Conservation (phyloP, 1,284 basidiomycete genomes). For the Testicularia cyperi region DNA sequence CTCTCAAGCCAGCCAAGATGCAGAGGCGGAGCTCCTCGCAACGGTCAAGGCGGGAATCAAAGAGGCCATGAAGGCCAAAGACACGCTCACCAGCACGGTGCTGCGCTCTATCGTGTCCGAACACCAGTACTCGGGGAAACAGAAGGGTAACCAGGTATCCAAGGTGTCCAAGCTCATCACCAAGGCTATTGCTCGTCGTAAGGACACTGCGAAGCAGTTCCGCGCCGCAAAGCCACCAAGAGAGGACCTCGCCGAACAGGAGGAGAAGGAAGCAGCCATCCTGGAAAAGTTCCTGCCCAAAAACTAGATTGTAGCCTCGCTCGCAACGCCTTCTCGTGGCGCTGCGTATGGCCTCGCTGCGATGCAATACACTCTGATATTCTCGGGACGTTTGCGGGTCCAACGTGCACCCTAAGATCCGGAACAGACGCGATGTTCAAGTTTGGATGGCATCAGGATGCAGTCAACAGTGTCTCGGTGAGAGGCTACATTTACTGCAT, state of each 20-base stretch:
- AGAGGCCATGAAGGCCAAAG: slow-evolving; percentile 47
- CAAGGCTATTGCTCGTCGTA: slow-evolving; percentile 40
- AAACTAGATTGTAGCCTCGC: no score
- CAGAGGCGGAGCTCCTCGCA: slow-evolving; percentile 28
- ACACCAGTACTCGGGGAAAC: slow-evolving; percentile 45
- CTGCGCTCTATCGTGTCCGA: slow-evolving; percentile 45
- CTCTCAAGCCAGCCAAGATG: slow-evolving; percentile 11
- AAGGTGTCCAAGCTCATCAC: slow-evolving; percentile 34
- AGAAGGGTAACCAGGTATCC: slow-evolving; percentile 28
- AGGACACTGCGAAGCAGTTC: slow-evolving; percentile 43
- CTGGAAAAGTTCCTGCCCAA: slow-evolving; percentile 36
- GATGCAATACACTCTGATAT: no score
- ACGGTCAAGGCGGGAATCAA: slow-evolving; percentile 45
- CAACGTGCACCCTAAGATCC: no score
- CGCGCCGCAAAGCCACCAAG: slow-evolving; percentile 40
- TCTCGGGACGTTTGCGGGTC: no score
- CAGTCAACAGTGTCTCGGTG: no score
- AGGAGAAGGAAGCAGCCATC: slow-evolving; percentile 42
- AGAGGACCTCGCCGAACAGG: slow-evolving; percentile 46
- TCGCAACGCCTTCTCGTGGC: no score
- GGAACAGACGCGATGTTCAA: no score
- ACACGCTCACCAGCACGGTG: slow-evolving; percentile 41
- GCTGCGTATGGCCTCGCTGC: no score
- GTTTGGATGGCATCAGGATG: no score
- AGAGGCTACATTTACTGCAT: no score